A percentile compares a stretch with the other conserved stretches of the same genome.
Conservation (phyloP, 73 alveolate genomes). For the Breviolum minutum region DNA sequence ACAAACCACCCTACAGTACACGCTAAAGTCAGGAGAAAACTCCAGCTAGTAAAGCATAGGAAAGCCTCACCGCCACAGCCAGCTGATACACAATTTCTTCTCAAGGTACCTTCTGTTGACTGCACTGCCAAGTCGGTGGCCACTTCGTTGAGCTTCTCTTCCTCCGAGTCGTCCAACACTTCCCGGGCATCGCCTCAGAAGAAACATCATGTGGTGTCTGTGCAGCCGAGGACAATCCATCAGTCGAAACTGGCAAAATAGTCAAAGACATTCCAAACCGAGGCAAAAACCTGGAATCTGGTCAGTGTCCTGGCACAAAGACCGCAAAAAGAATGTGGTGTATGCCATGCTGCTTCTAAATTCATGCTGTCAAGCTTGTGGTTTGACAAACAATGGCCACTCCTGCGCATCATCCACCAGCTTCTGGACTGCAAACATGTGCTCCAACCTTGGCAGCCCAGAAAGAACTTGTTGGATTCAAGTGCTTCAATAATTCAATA, state of each 20-base stretch:
- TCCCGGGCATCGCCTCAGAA: slow-evolving; percentile 37
- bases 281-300: neutral
- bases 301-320: neutral
- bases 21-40: no score
- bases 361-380: neutral
- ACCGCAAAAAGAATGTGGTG: neutral
- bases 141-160: neutral
- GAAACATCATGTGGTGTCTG: no score
- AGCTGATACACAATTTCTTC: no score
- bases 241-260: no score
- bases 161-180: slow-evolving; percentile 29
- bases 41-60: no score
- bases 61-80: no score
- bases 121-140: neutral
- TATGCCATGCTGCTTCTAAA: neutral
- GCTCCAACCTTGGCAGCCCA: slow-evolving; percentile 11
- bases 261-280: no score
- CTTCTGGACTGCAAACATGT: slow-evolving; percentile 52
- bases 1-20: no score
- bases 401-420: slow-evolving; percentile 82
- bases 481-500: no score
- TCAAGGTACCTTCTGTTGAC: neutral
- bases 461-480: neutral
- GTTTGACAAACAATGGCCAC: neutral
- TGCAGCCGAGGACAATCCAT: no score